Conservation (phyloP, 345 rosid genomes). For the Populus alba region DNA sequence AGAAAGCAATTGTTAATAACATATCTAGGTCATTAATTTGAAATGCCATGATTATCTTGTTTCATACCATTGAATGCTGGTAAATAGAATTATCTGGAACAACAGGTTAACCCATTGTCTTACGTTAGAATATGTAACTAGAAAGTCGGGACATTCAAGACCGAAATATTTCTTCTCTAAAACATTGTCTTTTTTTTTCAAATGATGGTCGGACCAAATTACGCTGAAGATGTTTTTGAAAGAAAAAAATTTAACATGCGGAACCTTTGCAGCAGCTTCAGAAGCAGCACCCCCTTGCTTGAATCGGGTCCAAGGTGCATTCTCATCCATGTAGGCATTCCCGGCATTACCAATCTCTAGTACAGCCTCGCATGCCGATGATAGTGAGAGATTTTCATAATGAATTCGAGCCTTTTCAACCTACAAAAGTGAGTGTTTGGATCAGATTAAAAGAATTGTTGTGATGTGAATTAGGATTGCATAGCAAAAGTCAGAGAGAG, state of each 20-base stretch:
- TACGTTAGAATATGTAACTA: not conserved
- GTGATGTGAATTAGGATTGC: too few species aligned
- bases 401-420: constrained; percentile 59
- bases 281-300: constrained; percentile 82
- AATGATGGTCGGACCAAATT: not conserved
- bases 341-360: constrained; percentile 88
- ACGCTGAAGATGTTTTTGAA: not conserved
- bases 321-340: constrained; percentile 74
- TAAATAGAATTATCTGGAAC: not conserved
- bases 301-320: constrained; percentile 83
- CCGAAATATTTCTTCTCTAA: not conserved
- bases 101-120: not conserved
- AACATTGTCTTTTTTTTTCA: not conserved
- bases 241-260: not conserved
- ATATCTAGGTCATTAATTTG: not conserved
- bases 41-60: not conserved
- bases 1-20: constrained; percentile 1
- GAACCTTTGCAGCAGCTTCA: constrained; percentile 88
- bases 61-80: not conserved
- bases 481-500: too few species aligned
- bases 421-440: constrained; percentile 30
- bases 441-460: too few species aligned
- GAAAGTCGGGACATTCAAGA: not conserved
- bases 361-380: constrained; percentile 83
- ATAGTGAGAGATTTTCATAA: constrained; percentile 64